phyloP scores from a whole-genome alignment of 768 basidiomycete genomes.

The Boletus tylopilopsis region DNA sequence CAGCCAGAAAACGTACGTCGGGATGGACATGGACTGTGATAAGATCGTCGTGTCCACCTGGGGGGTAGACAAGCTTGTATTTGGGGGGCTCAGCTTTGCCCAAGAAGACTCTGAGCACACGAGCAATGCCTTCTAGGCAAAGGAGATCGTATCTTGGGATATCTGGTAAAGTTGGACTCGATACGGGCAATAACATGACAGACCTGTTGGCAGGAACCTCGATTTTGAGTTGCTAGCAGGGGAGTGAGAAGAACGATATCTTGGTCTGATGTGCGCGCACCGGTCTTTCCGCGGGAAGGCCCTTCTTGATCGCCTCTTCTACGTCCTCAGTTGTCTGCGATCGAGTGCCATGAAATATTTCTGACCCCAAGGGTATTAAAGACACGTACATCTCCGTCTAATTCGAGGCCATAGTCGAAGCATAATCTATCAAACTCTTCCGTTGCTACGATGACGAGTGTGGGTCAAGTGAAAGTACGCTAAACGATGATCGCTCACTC shows the following conservation, averaged over 20 bases:
- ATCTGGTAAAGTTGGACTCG: constrained; percentile 4
- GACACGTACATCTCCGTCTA: constrained; percentile 89
- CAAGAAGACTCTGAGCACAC: constrained; percentile 82
- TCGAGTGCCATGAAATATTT: not conserved
- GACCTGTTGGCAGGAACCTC: constrained; percentile 98
- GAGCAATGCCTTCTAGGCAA: constrained; percentile 93
- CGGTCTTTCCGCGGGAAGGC: constrained; percentile 80
- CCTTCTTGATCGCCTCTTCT: constrained; percentile 75
- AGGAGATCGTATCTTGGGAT: constrained; percentile 86
- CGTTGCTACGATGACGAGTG: constrained; percentile 53
- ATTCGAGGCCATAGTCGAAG: constrained; percentile 96
- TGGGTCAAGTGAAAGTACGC: constrained; percentile 6
- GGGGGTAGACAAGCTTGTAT: constrained; percentile 72
- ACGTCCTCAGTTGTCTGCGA: constrained; percentile 85
- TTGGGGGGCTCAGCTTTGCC: constrained; percentile 59
- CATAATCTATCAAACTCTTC: constrained; percentile 94
- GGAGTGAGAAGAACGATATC: constrained; percentile 4
- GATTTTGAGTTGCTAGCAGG: constrained; percentile 88
- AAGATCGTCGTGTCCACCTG: constrained; percentile 61
- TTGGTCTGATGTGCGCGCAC: constrained; percentile 38
- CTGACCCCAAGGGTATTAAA: not conserved
- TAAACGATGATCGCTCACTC: constrained; percentile 29
- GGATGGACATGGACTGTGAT: constrained; percentile 66
- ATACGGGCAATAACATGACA: constrained; percentile 2
- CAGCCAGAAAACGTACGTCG: constrained; percentile 51